Base-by-base conservation (phyloP, 2,329 filamentous ascomycete species). In the Xenoacremonium recifei region DNA sequence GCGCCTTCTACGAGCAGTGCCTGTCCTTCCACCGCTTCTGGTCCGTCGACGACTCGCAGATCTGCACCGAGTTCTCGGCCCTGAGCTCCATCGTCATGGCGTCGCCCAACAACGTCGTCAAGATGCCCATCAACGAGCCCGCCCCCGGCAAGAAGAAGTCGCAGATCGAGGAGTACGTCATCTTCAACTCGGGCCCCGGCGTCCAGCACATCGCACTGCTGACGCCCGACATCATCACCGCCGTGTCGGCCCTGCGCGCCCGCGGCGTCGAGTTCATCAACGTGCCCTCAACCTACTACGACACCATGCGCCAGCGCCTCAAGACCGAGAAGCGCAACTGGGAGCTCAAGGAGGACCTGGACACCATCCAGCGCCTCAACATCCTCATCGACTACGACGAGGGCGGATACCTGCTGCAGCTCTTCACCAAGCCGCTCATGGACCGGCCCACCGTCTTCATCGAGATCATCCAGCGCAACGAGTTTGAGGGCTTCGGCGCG, bases 111-210 rank as follows among this genome's bases (percentile, higher is more conserved):
- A 86, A 92, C 44, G 66, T 86, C 4, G 89, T 96, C 68, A 96
- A 96, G 72, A 96, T 96, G 90, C 92, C 92, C 58, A 95, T 97
- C 78, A 96, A 96, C 73, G 91, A 96, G 71, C 92, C 92, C 2
- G 92, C 92, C 1, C 73, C 80, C 2, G 92, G 91, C 45, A 93
- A 93, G 72, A 92, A 89, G 69, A 88, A 89, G 67, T 89, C 84
- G 10, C 92, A 97, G 70, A 96, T 97, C 55, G 91, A 96, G 66
- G 92, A 96, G 71, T 91, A 85, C 62, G 83, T 96, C 53, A 76
- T 88, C 63, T 96, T 93, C 75, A 95, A 96, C 72, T 81, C 85
- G 37, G 92, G 92, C 1, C 74, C 91, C 0, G 92, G 92, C 35
- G 89, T 96, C 1, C 92, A 96, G 72, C 92, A 96, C 70, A 93